Percentiles rank a stretch among this genome's conserved stretches.
Conservation (phyloP, 2,329 filamentous ascomycete genomes). For the Aspergillus sergii region DNA sequence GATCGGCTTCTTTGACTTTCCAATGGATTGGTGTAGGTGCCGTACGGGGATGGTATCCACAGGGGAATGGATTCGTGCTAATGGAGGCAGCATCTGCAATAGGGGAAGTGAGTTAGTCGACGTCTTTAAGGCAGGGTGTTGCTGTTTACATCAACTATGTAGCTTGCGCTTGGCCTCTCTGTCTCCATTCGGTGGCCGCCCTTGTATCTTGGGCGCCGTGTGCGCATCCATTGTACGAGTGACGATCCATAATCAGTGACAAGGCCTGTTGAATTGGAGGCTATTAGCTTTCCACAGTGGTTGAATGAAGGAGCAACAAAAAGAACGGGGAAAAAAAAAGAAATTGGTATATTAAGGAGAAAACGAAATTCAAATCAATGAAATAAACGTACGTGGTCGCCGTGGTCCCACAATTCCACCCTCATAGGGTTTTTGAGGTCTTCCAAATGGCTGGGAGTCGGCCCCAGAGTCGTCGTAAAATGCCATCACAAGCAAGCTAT, state of each 20-base stretch:
- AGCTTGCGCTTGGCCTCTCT: slow-evolving; percentile 85
- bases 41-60: slow-evolving; percentile 91
- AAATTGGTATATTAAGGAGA: not conserved
- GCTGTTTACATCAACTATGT: slow-evolving; percentile 77
- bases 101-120: slow-evolving; percentile 12
- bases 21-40: slow-evolving; percentile 94
- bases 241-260: slow-evolving; percentile 93
- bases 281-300: slow-evolving; percentile 18
- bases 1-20: slow-evolving; percentile 96
- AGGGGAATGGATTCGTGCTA: slow-evolving; percentile 71
- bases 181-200: slow-evolving; percentile 71
- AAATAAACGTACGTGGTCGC: slow-evolving; percentile 40
- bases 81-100: slow-evolving; percentile 78
- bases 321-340: not conserved
- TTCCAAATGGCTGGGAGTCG: slow-evolving; percentile 35
- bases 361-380: not conserved
- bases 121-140: slow-evolving; percentile 5
- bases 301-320: not conserved
- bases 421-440: slow-evolving; percentile 36
- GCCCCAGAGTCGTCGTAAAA: slow-evolving; percentile 42
- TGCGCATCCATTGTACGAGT: slow-evolving; percentile 86
- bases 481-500: slow-evolving; percentile 34
- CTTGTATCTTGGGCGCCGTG: slow-evolving; percentile 75
- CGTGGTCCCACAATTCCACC: slow-evolving; percentile 40
- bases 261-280: slow-evolving; percentile 61